Percentiles rank a stretch among this genome's conserved stretches.
These are phyloP conservation scores for Tetracladium setigerum DNA, from an alignment of 495 filamentous ascomycete species.

Conservation along the genomic window DNA sequence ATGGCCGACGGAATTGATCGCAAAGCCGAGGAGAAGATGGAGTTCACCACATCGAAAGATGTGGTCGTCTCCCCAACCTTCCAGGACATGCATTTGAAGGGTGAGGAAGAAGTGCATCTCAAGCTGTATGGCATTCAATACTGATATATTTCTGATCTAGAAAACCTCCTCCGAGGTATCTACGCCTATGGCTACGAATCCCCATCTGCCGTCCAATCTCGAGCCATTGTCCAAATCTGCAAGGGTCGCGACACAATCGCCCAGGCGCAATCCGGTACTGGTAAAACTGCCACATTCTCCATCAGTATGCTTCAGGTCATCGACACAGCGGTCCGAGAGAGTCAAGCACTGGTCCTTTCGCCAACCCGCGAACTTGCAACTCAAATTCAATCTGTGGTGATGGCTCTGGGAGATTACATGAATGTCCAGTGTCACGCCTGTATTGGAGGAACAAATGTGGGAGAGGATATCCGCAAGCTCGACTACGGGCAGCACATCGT, in stretches of 20 bases:
- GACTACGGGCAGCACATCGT: conserved; percentile 97
- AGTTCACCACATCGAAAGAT: conserved; percentile 97
- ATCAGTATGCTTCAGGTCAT: conserved; percentile 96
- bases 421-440: conserved; percentile 98
- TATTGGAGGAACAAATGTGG: conserved; percentile 95
- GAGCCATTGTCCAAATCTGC: conserved; percentile 97
- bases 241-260: conserved; percentile 98
- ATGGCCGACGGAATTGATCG: conserved; percentile 97
- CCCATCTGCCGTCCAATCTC: conserved; percentile 92
- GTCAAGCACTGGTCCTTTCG: conserved; percentile 93
- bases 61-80: conserved; percentile 57
- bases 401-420: conserved; percentile 98
- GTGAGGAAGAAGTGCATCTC: conserved; percentile 18
- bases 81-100: conserved; percentile 65
- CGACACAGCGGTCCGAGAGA: conserved; percentile 75
- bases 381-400: conserved; percentile 95
- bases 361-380: conserved; percentile 96
- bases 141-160: conserved; percentile 25
- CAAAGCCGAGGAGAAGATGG: conserved; percentile 91
- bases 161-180: conserved; percentile 92
- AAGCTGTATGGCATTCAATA: too few species aligned
- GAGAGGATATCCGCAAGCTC: conserved; percentile 94
- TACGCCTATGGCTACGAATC: conserved; percentile 99
- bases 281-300: conserved; percentile 98
- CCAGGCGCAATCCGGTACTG: conserved; percentile 98